These are phyloP conservation scores for Penicillium digitatum DNA, from an alignment of 2,329 filamentous ascomycete species.

Conservation along the genomic window DNA sequence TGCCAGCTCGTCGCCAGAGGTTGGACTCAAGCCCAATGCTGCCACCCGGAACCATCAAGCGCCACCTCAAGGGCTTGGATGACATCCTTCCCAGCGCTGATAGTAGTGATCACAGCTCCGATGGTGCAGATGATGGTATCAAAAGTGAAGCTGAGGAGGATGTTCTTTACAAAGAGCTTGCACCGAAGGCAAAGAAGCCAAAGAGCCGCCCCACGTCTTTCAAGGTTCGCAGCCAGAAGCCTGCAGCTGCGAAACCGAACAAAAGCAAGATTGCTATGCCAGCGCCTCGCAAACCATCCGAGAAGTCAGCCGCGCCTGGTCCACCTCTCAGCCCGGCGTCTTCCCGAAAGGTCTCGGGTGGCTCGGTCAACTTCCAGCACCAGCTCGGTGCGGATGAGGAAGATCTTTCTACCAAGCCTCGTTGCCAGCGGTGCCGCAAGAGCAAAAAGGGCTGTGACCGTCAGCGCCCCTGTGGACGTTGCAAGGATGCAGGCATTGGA, in stretches of 20 bases:
- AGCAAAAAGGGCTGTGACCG: constrained; percentile 99
- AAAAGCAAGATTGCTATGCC: constrained; percentile 38
- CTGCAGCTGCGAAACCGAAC: constrained; percentile 23
- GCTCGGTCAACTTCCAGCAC: constrained; percentile 60
- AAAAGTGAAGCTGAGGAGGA: constrained; percentile 52
- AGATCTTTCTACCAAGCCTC: constrained; percentile 89
- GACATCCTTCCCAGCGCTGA: constrained; percentile 56
- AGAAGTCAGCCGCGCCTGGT: constrained; percentile 29
- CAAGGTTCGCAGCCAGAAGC: constrained; percentile 32
- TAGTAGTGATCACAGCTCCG: constrained; percentile 59
- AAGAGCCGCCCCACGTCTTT: constrained; percentile 46
- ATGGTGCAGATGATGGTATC: constrained; percentile 55
- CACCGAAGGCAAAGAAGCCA: constrained; percentile 50
- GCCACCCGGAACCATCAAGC: constrained; percentile 45
- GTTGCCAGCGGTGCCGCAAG: constrained; percentile 97
- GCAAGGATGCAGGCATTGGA: constrained; percentile 90
- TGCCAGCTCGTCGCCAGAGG: constrained; percentile 42
- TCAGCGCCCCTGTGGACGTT: constrained; percentile 89
- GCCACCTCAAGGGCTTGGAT: constrained; percentile 48
- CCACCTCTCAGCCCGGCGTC: constrained; percentile 43
- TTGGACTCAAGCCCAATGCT: constrained; percentile 42
- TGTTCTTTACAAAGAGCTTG: constrained; percentile 34
- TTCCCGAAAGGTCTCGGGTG: constrained; percentile 52
- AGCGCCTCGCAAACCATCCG: constrained; percentile 37
- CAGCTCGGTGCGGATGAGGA: constrained; percentile 69